Base-by-base conservation (phyloP, 305 asterid genomes). In the Solanum hybrid region DNA sequence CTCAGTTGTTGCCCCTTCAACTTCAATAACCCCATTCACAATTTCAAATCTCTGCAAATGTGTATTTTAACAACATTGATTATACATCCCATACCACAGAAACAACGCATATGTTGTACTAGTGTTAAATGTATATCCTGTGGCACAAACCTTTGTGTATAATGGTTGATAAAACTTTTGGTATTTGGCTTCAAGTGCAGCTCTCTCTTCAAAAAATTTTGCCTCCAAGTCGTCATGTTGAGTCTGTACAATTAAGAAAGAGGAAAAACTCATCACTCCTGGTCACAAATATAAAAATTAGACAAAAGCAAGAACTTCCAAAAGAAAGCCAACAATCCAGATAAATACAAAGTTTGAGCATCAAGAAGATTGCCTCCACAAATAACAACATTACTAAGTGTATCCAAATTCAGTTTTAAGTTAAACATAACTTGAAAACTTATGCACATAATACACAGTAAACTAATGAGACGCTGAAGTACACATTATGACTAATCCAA, bases 141-240 rank as follows among this genome's bases (percentile, higher is more conserved):
- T 72, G 29, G 73, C 15, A 83, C 90, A 90, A 6, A 95, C 99
- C 96, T 95, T 94, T 5, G 93, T 86, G 79, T 96, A 96, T 32
- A 95, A 93, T 10, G 98, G 98, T 84, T 96, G 95, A 91, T 96
- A 96, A 90, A 95, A 73, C 92, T 95, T 97, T 73, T 96, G 99
- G 91, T 97, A 97, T 90, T 94, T 95, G 89, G 96, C 98, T 91
- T 97, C 99, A 75, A 97, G 97, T 8, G 94, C 96, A 87, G 98
- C 98, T 92, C 97, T 95, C 93, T 97, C 98, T 94, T 95, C 98
- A 6, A 92, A 93, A 91, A 95, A 95, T 5, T 96, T 96, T 4
- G 95, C 94, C 95, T 95, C 99, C 89, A 94, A 90, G 34, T 93
- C 96, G 88, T 97, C 98, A 89, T 95, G 97, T 65, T 94, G 93